Conservation (phyloP, 345 rosid genomes). For the Eucalyptus polybractea region DNA sequence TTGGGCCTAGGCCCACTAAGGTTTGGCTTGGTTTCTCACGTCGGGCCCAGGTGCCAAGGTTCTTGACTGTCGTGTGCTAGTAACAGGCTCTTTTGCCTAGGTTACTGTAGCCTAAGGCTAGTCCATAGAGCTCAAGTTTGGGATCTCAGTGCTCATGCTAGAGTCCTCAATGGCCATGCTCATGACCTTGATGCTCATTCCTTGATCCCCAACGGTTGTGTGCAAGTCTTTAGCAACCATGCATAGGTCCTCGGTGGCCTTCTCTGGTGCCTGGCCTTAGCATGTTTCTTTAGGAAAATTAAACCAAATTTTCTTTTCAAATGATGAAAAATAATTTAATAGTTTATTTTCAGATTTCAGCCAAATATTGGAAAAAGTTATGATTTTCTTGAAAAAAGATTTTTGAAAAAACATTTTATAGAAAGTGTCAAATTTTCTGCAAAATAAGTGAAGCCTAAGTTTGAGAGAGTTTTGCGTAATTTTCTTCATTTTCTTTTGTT, state of each 20-base stretch:
- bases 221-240: background rate
- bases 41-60: accelerated
- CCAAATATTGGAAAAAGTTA: background rate
- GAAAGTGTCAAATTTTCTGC: background rate
- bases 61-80: background rate
- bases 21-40: background rate
- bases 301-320: background rate
- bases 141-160: background rate
- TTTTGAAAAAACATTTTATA: background rate
- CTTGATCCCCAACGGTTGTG: background rate
- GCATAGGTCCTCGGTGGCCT: background rate
- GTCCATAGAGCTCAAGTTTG: background rate
- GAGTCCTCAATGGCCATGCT: background rate
- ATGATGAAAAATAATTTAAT: background rate
- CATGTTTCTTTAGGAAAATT: background rate
- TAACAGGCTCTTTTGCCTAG: accelerated
- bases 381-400: background rate
- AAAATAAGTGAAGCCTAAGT: background rate
- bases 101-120: background rate
- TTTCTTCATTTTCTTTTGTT: background rate
- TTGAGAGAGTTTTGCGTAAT: background rate
- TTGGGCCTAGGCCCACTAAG: background rate
- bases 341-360: background rate
- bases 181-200: background rate
- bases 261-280: accelerated